phyloP scores from a whole-genome alignment of 805 yeast genomes.

The Suhomyces pyralidae region DNA sequence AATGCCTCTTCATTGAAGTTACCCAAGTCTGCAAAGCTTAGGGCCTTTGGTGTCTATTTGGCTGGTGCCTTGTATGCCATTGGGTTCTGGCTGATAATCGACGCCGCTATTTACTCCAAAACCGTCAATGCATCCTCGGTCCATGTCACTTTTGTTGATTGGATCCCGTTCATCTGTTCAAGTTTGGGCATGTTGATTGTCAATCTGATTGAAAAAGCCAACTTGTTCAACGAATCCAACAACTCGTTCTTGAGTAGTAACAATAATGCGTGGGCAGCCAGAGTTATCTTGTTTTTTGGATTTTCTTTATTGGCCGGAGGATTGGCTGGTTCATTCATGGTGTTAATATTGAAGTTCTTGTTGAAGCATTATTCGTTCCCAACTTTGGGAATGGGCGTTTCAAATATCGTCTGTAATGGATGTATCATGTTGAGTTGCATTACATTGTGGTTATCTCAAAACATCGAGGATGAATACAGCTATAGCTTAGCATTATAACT shows the following conservation, averaged over 20 bases:
- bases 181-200: slow-evolving; percentile 85
- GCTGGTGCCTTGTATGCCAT: slow-evolving; percentile 75
- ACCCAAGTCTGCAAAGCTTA: slow-evolving; percentile 67
- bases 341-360: slow-evolving; percentile 78
- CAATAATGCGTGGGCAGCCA: slow-evolving; percentile 86
- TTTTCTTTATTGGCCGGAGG: slow-evolving; percentile 94
- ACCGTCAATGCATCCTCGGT: slow-evolving; percentile 82
- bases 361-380: slow-evolving; percentile 79
- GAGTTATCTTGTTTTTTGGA: slow-evolving; percentile 86
- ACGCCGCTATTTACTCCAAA: slow-evolving; percentile 82
- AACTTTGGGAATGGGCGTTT: slow-evolving; percentile 90
- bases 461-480: slow-evolving; percentile 93
- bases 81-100: slow-evolving; percentile 88
- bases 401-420: slow-evolving; percentile 77
- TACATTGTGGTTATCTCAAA: slow-evolving; percentile 89
- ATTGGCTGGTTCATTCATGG: slow-evolving; percentile 85
- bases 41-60: slow-evolving; percentile 73
- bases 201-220: slow-evolving; percentile 67
- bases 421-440: slow-evolving; percentile 86
- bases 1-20: slow-evolving; percentile 50
- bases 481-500: slow-evolving; percentile 75
- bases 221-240: slow-evolving; percentile 44
- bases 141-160: slow-evolving; percentile 88
- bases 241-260: slow-evolving; percentile 40
- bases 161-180: slow-evolving; percentile 91